Evolutionary conservation across 345 rosid species (phyloP), one percentile per base, ranked within the genome.

Genomic region (Lepidium didymum): DNA sequence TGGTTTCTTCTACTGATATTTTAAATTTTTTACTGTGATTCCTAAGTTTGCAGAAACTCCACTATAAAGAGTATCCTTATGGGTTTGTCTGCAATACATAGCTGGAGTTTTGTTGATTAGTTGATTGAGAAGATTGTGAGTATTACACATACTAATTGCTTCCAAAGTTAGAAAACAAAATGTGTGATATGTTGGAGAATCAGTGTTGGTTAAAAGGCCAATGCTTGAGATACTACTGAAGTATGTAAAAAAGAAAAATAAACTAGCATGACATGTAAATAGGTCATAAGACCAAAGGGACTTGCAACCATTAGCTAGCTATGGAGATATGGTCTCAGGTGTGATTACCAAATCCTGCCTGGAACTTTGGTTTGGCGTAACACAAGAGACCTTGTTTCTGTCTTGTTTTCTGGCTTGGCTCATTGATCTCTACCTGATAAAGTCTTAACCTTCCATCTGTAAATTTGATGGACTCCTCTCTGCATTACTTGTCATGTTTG

Each of bases 101-200:
- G 31, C 10, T 33, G 62, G 34, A 4, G 27, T 55, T 55, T 56
- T 43, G 35, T 8, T 67, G 25, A 62, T 41, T 38, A 25, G 40
- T 27, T 67, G 56, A 56, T 56, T 44, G 55, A 21, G 43, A 42
- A 55, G 69, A 52, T 62, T 34, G 56, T 33, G 49, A 35, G 64
- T 54, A 53, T 27, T 54, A n/a, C n/a, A 16, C 27, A 14, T 41
- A n/a, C 53, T 13, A 21, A 31, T 50, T 31, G 67, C 23, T 69
- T 40, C 4, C 33, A 13, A 38, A 14, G 56, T 36, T 44, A 21
- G 56, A 13, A 46, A 4, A 15, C 11, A 8, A 0, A 57, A 38
- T 16, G 41, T n/a, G 4, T 53, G 8, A 40, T 51, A 23, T 56
- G 62, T 33, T 51, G 23, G 23, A 69, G 31, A 57, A 23, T 68